phyloP scores from a whole-genome alignment of 2,329 filamentous ascomycete genomes.

The Fusarium sp. region DNA sequence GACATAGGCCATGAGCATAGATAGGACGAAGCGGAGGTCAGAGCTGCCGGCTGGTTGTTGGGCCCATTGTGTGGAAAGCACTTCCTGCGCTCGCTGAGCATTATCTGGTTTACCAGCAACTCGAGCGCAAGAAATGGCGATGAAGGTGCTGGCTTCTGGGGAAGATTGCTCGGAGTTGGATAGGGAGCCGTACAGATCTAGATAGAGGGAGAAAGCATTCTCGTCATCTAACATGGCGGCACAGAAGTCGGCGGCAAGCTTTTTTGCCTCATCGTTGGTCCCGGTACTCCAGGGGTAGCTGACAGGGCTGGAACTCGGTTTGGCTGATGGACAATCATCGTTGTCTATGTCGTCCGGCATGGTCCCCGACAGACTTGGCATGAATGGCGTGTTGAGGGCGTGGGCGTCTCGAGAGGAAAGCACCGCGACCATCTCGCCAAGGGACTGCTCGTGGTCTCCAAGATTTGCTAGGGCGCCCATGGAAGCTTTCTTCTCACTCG shows the following conservation, averaged over 20 bases:
- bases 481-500: conserved; percentile 33
- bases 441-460: conserved; percentile 16
- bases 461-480: conserved; percentile 7
- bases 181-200: conserved; percentile 27
- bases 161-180: neutral
- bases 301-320: neutral
- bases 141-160: conserved; percentile 18
- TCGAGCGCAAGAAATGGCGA: conserved; percentile 42
- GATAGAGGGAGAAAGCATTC: conserved; percentile 43
- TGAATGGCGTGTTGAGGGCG: conserved; percentile 4
- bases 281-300: conserved; percentile 38
- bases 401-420: conserved; percentile 7
- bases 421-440: conserved; percentile 9
- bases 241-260: conserved; percentile 48
- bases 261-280: conserved; percentile 32
- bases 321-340: neutral
- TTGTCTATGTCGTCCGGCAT: conserved; percentile 23
- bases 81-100: conserved; percentile 25
- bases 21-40: conserved; percentile 33
- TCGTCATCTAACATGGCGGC: conserved; percentile 46
- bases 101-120: conserved; percentile 39
- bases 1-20: conserved; percentile 39
- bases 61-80: conserved; percentile 26
- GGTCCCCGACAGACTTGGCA: neutral
- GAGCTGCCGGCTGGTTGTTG: neutral